Conservation (phyloP, 1,284 basidiomycete genomes). For the Acaromyces ingoldii region DNA sequence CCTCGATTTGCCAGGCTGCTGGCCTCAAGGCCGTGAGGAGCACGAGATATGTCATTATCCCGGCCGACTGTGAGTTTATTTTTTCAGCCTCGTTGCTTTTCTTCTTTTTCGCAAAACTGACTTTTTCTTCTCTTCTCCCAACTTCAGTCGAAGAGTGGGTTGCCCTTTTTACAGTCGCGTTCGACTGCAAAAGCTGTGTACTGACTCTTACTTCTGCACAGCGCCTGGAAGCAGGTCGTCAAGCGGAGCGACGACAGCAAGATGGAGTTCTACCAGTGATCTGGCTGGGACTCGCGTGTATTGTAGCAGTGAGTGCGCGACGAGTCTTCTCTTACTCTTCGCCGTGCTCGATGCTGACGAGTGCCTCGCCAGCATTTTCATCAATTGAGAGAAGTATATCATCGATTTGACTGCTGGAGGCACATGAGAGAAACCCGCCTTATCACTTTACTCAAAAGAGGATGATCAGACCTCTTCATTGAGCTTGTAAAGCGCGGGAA, state of each 20-base stretch:
- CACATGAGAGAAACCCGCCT: too few species aligned
- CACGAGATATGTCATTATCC: conserved; percentile 93
- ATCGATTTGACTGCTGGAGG: too few species aligned
- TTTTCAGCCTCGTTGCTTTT: neutral
- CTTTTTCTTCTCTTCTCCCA: neutral
- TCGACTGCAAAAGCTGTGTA: neutral
- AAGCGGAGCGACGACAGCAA: conserved; percentile 48
- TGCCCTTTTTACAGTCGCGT: neutral
- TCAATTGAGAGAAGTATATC: too few species aligned
- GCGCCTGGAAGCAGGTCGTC: conserved; percentile 49
- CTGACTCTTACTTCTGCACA: conserved; percentile 4
- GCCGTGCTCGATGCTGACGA: too few species aligned
- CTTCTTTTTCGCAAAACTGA: neutral
- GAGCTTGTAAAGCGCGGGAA: too few species aligned
- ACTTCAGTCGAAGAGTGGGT: conserved; percentile 10
- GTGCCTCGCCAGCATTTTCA: too few species aligned
- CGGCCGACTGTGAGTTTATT: conserved; percentile 78
- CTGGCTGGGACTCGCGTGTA: neutral
- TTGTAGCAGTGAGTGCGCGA: neutral
- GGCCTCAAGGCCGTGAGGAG: conserved; percentile 97
- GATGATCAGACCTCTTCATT: too few species aligned
- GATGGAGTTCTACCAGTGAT: conserved; percentile 49
- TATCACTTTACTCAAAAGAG: too few species aligned
- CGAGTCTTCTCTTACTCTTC: too few species aligned
- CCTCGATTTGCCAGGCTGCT: conserved; percentile 92